These are phyloP conservation scores for Plasmodium gallinaceum DNA, from an alignment of 169 alveolate genomes.

Conservation along the genomic window DNA sequence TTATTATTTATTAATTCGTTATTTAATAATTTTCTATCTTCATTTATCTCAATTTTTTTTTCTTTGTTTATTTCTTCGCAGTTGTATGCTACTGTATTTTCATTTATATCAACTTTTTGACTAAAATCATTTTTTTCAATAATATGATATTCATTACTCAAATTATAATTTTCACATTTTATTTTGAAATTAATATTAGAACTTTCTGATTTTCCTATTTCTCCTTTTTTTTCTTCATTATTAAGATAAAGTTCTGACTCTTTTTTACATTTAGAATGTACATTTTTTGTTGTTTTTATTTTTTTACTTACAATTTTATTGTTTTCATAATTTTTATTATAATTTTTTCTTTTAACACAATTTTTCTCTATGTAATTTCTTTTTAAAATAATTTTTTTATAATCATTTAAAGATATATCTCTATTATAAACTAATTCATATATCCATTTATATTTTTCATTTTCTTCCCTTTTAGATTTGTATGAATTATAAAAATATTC, in stretches of 20 bases:
- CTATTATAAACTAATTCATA: conserved; percentile 43
- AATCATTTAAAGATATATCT: conserved; percentile 21
- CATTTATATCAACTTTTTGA: conserved; percentile 1
- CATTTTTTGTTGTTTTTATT: neutral
- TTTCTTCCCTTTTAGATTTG: conserved; percentile 22
- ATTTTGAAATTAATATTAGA: neutral
- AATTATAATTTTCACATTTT: neutral
- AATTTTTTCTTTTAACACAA: neutral
- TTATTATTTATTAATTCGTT: neutral
- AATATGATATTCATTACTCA: neutral
- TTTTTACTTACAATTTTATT: neutral
- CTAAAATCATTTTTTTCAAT: no score
- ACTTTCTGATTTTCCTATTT: neutral
- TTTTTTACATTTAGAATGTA: neutral
- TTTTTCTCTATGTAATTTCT: neutral
- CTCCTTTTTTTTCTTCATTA: neutral
- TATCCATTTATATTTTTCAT: conserved; percentile 53
- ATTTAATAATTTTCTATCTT: no score
- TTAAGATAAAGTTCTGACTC: neutral
- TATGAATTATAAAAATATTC: conserved; percentile 49
- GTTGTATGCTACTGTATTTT: neutral
- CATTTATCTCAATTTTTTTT: no score
- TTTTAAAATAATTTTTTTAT: conserved; percentile 28
- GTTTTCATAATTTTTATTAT: neutral
- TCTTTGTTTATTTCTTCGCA: no score